phyloP scores from a whole-genome alignment of 2,329 filamentous ascomycete species.

The Aureobasidium pullulans region DNA sequence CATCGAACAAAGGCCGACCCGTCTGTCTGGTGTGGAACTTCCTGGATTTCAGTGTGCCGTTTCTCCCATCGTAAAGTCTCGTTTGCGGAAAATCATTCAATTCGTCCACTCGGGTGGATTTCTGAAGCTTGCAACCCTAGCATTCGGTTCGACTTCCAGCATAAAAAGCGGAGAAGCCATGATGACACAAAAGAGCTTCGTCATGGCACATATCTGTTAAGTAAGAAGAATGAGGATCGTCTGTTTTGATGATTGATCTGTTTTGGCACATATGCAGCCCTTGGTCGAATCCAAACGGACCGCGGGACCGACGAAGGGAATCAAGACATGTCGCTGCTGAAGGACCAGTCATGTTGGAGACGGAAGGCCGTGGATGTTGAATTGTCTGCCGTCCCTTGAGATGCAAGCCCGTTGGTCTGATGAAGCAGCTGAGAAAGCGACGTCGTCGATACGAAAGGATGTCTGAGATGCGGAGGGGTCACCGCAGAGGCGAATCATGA shows the following conservation, averaged over 20 bases:
- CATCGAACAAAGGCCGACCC: not conserved
- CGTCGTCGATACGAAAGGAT: not conserved
- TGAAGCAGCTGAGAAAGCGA: not conserved
- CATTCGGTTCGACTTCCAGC: not conserved
- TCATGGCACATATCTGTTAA: slow-evolving; percentile 6
- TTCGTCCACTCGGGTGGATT: not conserved
- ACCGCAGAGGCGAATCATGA: not conserved
- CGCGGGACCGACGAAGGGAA: no score
- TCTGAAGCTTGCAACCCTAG: not conserved
- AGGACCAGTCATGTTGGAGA: not conserved
- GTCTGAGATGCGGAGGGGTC: not conserved
- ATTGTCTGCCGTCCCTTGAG: not conserved
- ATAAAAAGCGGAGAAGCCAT: not conserved
- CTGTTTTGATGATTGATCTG: not conserved
- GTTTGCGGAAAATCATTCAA: not conserved
- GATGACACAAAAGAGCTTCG: not conserved
- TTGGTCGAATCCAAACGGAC: no score
- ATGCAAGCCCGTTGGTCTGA: not conserved
- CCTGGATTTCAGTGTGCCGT: not conserved
- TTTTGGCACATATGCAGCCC: not conserved
- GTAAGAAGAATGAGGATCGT: not conserved
- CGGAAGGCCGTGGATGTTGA: not conserved
- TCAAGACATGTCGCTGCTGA: not conserved
- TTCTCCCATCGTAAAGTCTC: not conserved
- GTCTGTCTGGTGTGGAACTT: not conserved